These are phyloP conservation scores for Colletotrichum sp. DNA, from an alignment of 2,329 filamentous ascomycete species.

Conservation along the genomic window DNA sequence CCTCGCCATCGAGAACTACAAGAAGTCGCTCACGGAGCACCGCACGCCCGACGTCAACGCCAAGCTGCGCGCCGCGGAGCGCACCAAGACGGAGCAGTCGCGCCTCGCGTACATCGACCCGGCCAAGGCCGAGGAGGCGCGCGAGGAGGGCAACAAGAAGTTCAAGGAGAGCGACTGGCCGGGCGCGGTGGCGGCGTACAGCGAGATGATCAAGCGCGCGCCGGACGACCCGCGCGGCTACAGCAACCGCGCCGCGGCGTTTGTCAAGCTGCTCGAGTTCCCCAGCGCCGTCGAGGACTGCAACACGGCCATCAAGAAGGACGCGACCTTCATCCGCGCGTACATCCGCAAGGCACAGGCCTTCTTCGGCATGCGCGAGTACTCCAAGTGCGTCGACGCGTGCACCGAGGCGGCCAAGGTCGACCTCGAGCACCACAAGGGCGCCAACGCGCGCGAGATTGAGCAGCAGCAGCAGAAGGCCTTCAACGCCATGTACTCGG, in stretches of 20 bases:
- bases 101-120: slow-evolving; percentile 87
- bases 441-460: slow-evolving; percentile 89
- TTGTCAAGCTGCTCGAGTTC: slow-evolving; percentile 96
- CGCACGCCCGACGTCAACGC: slow-evolving; percentile 91
- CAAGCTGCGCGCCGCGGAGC: slow-evolving; percentile 92
- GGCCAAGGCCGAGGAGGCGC: slow-evolving; percentile 91
- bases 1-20: slow-evolving; percentile 86
- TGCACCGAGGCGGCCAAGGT: slow-evolving; percentile 81
- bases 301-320: slow-evolving; percentile 87
- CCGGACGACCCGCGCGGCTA: slow-evolving; percentile 93
- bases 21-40: slow-evolving; percentile 94
- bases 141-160: slow-evolving; percentile 92
- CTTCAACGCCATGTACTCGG: slow-evolving; percentile 84
- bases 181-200: slow-evolving; percentile 90
- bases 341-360: slow-evolving; percentile 97
- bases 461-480: slow-evolving; percentile 95
- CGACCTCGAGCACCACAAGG: slow-evolving; percentile 70
- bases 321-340: slow-evolving; percentile 90
- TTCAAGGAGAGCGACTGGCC: slow-evolving; percentile 98
- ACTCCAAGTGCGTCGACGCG: slow-evolving; percentile 90
- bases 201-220: slow-evolving; percentile 95
- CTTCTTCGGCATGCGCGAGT: slow-evolving; percentile 97
- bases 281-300: slow-evolving; percentile 93
- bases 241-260: slow-evolving; percentile 95
- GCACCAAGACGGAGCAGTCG: slow-evolving; percentile 78